phyloP scores from a whole-genome alignment of 1,284 basidiomycete genomes.

The Wallemia mellicola region DNA sequence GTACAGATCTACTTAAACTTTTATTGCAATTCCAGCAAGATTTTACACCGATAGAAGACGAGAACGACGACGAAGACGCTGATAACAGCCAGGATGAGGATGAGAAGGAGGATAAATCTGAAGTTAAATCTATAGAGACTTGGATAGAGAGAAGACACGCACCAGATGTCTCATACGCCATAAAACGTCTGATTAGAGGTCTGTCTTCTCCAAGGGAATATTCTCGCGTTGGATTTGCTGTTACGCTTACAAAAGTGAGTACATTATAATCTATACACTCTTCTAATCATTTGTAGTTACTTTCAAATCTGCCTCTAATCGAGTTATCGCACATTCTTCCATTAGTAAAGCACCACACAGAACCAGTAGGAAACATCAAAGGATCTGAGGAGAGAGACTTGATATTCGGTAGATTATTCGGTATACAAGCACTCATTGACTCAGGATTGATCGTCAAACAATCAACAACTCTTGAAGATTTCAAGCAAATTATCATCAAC shows the following conservation, averaged over 20 bases:
- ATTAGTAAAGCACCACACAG: conserved; percentile 36
- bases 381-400: conserved; percentile 77
- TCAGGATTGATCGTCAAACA: conserved; percentile 40
- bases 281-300: conserved; percentile 25
- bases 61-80: conserved; percentile 9
- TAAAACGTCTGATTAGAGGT: conserved; percentile 53
- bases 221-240: conserved; percentile 75
- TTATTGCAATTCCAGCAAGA: conserved; percentile 52
- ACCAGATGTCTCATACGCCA: conserved; percentile 62
- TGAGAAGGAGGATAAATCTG: conserved; percentile 11
- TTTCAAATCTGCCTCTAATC: conserved; percentile 48
- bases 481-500: conserved; percentile 29
- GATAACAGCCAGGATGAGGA: conserved; percentile 10
- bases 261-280: conserved; percentile 2
- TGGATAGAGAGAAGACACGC: conserved; percentile 30
- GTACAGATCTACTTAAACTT: conserved; percentile 46
- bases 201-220: conserved; percentile 74
- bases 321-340: conserved; percentile 43
- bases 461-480: conserved; percentile 29
- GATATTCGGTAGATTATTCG: conserved; percentile 75
- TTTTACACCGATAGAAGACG: conserved; percentile 12
- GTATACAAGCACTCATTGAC: conserved; percentile 47
- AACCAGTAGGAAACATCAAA: conserved; percentile 37
- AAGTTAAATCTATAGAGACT: conserved; percentile 13
- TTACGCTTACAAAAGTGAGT: conserved; percentile 70